Percentiles rank a stretch among this genome's conserved stretches.
Conservation (phyloP, 352 stramenopile genomes). For the Pythium rishiriense region DNA sequence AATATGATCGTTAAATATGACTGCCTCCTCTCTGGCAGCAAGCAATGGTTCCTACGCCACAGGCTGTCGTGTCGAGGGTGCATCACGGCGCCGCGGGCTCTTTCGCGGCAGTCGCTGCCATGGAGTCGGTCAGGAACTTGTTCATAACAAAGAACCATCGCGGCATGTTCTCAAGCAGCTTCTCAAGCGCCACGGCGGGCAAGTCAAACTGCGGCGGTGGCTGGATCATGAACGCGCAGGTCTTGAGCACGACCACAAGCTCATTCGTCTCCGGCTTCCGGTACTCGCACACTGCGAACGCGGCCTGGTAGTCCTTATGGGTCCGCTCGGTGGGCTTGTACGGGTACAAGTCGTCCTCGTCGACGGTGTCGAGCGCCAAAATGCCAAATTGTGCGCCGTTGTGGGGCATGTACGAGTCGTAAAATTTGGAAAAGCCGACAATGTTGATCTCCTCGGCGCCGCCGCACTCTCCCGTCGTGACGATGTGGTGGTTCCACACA, state of each 20-base stretch:
- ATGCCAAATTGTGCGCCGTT: constrained; percentile 24
- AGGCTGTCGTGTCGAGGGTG: not conserved
- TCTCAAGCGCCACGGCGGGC: constrained; percentile 5
- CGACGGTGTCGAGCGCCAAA: constrained; percentile 45
- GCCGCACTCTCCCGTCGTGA: constrained; percentile 26
- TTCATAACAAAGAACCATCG: constrained; percentile 13
- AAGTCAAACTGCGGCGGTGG: constrained; percentile 16
- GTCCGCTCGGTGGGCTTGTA: constrained; percentile 45
- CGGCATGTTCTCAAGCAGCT: constrained; percentile 20
- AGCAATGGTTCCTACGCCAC: not conserved
- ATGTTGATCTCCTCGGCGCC: constrained; percentile 42
- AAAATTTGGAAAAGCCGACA: constrained; percentile 25
- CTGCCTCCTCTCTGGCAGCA: not conserved
- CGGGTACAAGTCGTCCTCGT: constrained; percentile 47
- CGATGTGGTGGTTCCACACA: constrained; percentile 38
- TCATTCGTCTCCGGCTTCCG: not conserved
- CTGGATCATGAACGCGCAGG: constrained; percentile 15
- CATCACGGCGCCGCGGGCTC: not conserved
- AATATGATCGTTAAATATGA: not conserved
- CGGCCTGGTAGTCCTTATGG: constrained; percentile 34
- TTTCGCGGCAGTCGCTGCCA: not conserved
- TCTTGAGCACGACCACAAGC: constrained; percentile 26
- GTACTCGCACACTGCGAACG: constrained; percentile 13
- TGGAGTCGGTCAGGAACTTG: constrained; percentile 17
- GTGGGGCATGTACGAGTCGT: constrained; percentile 6